Evolutionary conservation across 352 stramenopile species (phyloP).

Genomic region (Phytophthora idaei): DNA sequence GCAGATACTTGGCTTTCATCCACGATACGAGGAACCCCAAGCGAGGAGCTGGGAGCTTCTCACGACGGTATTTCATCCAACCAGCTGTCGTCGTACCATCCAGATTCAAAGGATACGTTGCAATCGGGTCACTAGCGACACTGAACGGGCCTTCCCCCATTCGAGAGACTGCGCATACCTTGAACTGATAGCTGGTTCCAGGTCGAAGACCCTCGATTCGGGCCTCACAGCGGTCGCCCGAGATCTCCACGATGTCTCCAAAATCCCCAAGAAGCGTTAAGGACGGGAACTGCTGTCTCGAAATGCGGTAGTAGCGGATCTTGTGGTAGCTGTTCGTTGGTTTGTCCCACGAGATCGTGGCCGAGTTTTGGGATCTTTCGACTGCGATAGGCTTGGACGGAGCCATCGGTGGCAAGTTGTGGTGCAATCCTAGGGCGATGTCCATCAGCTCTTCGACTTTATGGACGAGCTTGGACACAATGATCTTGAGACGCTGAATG

Average conservation of each 20-base stretch:
- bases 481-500: conserved; percentile 85
- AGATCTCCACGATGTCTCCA: conserved; percentile 78
- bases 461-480: conserved; percentile 88
- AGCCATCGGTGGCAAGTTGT: conserved; percentile 85
- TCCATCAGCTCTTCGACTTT: conserved; percentile 91
- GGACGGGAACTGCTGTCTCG: conserved; percentile 78
- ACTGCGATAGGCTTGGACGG: conserved; percentile 59
- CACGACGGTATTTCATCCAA: conserved; percentile 87
- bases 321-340: conserved; percentile 71
- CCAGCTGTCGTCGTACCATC: conserved; percentile 76
- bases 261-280: conserved; percentile 86
- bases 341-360: conserved; percentile 75
- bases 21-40: conserved; percentile 60
- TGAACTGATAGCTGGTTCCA: conserved; percentile 86
- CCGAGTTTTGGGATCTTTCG: conserved; percentile 74
- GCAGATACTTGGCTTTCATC: conserved; percentile 78
- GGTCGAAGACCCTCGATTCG: conserved; percentile 82
- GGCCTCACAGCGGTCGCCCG: conserved; percentile 51
- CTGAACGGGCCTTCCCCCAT: conserved; percentile 90
- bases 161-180: conserved; percentile 81
- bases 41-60: conserved; percentile 57
- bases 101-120: conserved; percentile 77
- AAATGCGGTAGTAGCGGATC: conserved; percentile 86
- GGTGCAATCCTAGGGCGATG: conserved; percentile 83
- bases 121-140: conserved; percentile 65